These are phyloP conservation scores for Ensete glaucum DNA, from an alignment of 176 grass and related monocot genomes.

Conservation along the genomic window DNA sequence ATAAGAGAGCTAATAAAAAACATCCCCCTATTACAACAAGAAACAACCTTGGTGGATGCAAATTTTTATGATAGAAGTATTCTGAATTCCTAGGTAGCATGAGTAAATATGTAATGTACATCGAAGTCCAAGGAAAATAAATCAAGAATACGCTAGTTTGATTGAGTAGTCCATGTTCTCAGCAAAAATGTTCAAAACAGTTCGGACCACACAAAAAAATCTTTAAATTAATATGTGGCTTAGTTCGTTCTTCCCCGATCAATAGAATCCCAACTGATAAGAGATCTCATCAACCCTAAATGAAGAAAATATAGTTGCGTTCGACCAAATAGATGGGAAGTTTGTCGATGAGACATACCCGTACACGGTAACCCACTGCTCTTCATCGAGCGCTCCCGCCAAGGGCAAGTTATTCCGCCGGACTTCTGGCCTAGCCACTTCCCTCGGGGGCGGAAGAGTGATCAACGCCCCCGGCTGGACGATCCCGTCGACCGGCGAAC, in stretches of 20 bases:
- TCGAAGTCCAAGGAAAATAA: neutral
- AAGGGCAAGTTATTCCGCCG: slow-evolving; percentile 5
- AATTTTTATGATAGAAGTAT: no score
- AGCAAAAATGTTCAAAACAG: neutral
- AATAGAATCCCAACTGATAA: no score
- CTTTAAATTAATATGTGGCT: no score
- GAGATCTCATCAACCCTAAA: no score
- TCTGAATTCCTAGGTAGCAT: no score
- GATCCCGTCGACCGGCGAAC: slow-evolving; percentile 31
- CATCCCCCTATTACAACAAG: no score
- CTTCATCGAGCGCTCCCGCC: slow-evolving; percentile 37
- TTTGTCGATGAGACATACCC: slow-evolving; percentile 40
- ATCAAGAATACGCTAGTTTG: no score
- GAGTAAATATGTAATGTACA: neutral
- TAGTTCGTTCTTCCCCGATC: no score
- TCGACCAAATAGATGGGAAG: neutral
- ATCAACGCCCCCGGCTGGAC: slow-evolving; percentile 40
- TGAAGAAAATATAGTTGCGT: neutral
- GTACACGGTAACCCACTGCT: slow-evolving; percentile 89
- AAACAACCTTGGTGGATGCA: no score
- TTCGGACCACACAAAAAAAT: neutral
- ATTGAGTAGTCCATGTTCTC: neutral
- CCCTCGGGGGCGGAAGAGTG: slow-evolving; percentile 23
- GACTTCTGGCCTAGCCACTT: slow-evolving; percentile 19
- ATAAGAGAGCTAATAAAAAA: no score